Evolutionary conservation across 2,329 filamentous ascomycete genomes (phyloP), one percentile per base, ranked within the genome.

Genomic region (Penicillium oxalicum): DNA sequence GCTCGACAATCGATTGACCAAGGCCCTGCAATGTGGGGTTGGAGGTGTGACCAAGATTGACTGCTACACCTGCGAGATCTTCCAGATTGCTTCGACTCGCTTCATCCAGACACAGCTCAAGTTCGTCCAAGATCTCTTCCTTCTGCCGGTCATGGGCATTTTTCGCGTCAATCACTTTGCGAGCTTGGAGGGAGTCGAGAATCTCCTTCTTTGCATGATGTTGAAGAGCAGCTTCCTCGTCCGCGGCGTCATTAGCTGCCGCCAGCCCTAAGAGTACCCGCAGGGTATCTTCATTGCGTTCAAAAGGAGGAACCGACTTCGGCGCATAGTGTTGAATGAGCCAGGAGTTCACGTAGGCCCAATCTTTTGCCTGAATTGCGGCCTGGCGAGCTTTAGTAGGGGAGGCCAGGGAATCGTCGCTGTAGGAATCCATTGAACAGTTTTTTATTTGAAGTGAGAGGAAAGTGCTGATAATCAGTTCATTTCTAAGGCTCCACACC

Each of bases 281-380:
- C 43, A 95, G 76, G 0, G 91, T 96, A 40, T 91, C 87, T 28
- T 85, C 78, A 63, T 93, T 96, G 60, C 89, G 84, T 71, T 97
- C 91, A 67, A 95, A 95, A 0, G 76, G 65, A 0, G 89, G 90
- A 0, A 84, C 72, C 0, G 77, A 66, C 40, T 79, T 80, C 28
- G 80, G 78, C 39, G 77, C 76, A 58, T 87, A 87, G 62, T 87
- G 87, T 50, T 80, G 77, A 40, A 77, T 75, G 9, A 96, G 81
- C 91, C 91, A 97, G 59, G 76, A 75, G 69, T 94, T 89, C 58
- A 96, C 80, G 57, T 87, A 89, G 47, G 83, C 84, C 91, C 91
- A 97, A 70, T 96, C 91, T 64, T 91, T 91, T 40, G 89, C 87
- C 54, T 87, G 83, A 9, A 87, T 86, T 53, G 87, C 86, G 57